Conservation (phyloP, 805 yeast genomes). For the Metschnikowia colocasiae region DNA sequence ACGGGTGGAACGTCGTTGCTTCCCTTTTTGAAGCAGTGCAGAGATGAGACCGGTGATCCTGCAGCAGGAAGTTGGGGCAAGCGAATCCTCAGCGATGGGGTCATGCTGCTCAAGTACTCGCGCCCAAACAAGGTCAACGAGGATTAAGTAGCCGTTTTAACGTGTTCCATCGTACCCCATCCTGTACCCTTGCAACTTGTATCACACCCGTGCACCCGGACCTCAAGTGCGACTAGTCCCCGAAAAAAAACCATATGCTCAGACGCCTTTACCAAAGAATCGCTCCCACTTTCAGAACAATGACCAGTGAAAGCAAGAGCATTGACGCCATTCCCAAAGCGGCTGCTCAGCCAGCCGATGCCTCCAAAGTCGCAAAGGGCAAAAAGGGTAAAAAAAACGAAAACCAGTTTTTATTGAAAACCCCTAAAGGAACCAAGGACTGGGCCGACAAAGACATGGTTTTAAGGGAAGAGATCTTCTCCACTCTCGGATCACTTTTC, state of each 20-base stretch:
- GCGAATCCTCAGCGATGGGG: conserved; percentile 58
- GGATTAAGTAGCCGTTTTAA: conserved; percentile 22
- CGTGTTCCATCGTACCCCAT: background rate
- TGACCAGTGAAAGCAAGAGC: conserved; percentile 23
- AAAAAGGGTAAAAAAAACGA: conserved; percentile 43
- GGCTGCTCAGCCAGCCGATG: background rate
- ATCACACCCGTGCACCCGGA: conserved; percentile 12
- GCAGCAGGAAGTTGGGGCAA: conserved; percentile 94
- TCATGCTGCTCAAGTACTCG: conserved; percentile 39
- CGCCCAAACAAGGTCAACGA: conserved; percentile 40
- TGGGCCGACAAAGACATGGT: conserved; percentile 99
- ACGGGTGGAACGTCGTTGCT: conserved; percentile 93
- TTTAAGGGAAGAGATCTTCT: conserved; percentile 82
- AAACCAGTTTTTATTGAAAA: conserved; percentile 72
- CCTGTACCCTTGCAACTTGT: too few relatives aligned
- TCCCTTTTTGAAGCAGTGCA: conserved; percentile 90
- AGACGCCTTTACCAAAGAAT: conserved; percentile 15
- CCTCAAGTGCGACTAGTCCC: background rate
- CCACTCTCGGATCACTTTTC: conserved; percentile 67
- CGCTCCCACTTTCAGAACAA: conserved; percentile 13
- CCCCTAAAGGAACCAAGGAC: conserved; percentile 96
- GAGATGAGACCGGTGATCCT: conserved; percentile 92
- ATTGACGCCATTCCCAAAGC: conserved; percentile 7
- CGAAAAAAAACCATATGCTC: conserved; percentile 15
- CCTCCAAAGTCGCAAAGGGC: conserved; percentile 2